Conservation (phyloP, 441 rosid genomes). For the Populus hybrid region DNA sequence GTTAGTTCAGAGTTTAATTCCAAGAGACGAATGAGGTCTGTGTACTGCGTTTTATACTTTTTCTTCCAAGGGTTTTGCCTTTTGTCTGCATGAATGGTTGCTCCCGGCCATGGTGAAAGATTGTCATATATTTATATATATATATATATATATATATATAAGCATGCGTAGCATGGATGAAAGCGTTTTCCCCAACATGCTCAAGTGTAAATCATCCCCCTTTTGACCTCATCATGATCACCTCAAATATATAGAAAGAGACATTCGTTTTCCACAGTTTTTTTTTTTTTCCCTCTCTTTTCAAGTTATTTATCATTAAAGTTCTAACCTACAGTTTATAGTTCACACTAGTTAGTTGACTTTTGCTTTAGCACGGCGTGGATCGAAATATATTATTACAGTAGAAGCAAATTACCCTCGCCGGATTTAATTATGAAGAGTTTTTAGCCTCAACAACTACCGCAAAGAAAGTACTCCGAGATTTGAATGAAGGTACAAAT, state of each 20-base stretch:
- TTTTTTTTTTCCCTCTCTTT: neutral
- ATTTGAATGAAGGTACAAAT: no score
- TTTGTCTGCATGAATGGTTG: constrained; percentile 20
- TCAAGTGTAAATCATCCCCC: constrained; percentile 38
- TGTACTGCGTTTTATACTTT: neutral
- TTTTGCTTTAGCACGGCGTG: no score
- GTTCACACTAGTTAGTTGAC: no score
- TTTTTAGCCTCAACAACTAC: no score
- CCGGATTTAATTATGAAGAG: neutral
- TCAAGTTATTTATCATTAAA: neutral
- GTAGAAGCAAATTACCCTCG: no score
- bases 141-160: neutral
- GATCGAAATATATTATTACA: no score
- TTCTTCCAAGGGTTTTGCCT: constrained; percentile 15
- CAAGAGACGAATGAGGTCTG: neutral
- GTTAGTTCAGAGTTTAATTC: constrained; percentile 6
- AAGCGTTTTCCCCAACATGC: constrained; percentile 25
- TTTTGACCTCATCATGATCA: constrained; percentile 36
- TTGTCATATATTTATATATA: neutral
- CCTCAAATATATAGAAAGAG: constrained; percentile 5
- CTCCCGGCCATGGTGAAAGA: constrained; percentile 1
- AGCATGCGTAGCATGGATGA: constrained; percentile 8
- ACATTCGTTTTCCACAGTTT: neutral
- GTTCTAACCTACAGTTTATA: neutral
- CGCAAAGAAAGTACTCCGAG: no score